Evolutionary conservation across 345 rosid genomes (phyloP).

Genomic region (Euclidium syriacum): DNA sequence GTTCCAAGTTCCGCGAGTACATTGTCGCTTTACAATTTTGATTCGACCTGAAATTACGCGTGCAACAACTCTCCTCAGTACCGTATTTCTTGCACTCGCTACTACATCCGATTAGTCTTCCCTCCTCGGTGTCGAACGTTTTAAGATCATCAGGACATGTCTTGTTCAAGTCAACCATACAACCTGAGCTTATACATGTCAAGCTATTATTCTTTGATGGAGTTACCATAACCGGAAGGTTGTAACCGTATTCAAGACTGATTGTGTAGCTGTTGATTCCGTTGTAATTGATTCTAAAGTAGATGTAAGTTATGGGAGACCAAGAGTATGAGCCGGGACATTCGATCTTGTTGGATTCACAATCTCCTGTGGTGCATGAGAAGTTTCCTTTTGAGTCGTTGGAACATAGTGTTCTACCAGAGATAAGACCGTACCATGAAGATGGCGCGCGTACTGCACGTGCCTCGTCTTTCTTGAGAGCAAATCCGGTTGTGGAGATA

Average conservation of each 20-base stretch:
- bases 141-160: slow-evolving; percentile 20
- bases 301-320: slow-evolving; percentile 10
- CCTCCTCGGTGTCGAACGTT: not conserved
- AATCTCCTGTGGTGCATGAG: slow-evolving; percentile 20
- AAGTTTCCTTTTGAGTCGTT: slow-evolving; percentile 7
- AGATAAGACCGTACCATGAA: slow-evolving; percentile 26
- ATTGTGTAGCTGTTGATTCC: slow-evolving; percentile 12
- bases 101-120: not conserved
- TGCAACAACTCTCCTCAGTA: slow-evolving; percentile 9
- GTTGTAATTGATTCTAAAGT: slow-evolving; percentile 1
- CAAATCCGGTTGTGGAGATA: slow-evolving; percentile 8
- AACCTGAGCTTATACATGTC: slow-evolving; percentile 13
- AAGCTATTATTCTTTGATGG: slow-evolving; percentile 12
- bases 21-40: slow-evolving; percentile 22
- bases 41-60: not conserved
- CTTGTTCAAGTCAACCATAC: slow-evolving; percentile 5
- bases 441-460: slow-evolving; percentile 16
- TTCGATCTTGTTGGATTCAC: slow-evolving; percentile 4
- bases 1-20: slow-evolving; percentile 14
- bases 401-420: slow-evolving; percentile 18
- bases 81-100: not conserved
- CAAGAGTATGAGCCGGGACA: not conserved
- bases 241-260: slow-evolving; percentile 19
- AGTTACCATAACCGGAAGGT: slow-evolving; percentile 19
- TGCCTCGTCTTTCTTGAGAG: slow-evolving; percentile 7